Evolutionary conservation across 495 filamentous ascomycete species (phyloP).

Genomic region (Aspergillus sclerotiicarbonarius): DNA sequence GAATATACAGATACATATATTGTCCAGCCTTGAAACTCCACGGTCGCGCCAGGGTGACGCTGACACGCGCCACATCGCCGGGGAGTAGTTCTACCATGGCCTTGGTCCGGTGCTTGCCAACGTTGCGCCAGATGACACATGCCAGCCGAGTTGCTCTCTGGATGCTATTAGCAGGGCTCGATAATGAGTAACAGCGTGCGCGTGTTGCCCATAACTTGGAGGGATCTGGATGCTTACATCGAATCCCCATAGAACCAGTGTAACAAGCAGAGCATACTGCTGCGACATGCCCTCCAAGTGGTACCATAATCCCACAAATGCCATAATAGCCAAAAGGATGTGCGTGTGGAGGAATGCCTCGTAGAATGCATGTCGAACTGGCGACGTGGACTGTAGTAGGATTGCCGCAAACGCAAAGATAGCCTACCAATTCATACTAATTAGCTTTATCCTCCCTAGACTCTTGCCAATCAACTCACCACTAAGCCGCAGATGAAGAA

Average conservation of each 20-base stretch:
- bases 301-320: slow-evolving; percentile 53
- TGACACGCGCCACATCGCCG: slow-evolving; percentile 48
- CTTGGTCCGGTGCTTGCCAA: slow-evolving; percentile 37
- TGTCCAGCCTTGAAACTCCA: slow-evolving; percentile 52
- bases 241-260: slow-evolving; percentile 40
- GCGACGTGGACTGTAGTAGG: slow-evolving; percentile 48
- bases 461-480: slow-evolving; percentile 21
- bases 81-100: slow-evolving; percentile 53
- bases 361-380: slow-evolving; percentile 57
- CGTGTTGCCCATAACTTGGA: not conserved
- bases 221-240: slow-evolving; percentile 33
- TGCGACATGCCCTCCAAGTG: slow-evolving; percentile 48
- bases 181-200: slow-evolving; percentile 40
- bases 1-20: slow-evolving; percentile 58
- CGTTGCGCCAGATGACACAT: slow-evolving; percentile 61
- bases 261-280: slow-evolving; percentile 37
- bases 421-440: slow-evolving; percentile 23
- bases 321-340: slow-evolving; percentile 46
- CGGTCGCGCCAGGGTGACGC: slow-evolving; percentile 46
- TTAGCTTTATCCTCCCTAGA: not conserved
- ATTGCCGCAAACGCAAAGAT: slow-evolving; percentile 48
- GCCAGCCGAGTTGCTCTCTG: slow-evolving; percentile 56
- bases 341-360: slow-evolving; percentile 58
- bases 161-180: slow-evolving; percentile 22
- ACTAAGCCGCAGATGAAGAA: slow-evolving; percentile 38